Evolutionary conservation across 768 basidiomycete genomes (phyloP).

Genomic region (Boletus subparvulus): DNA sequence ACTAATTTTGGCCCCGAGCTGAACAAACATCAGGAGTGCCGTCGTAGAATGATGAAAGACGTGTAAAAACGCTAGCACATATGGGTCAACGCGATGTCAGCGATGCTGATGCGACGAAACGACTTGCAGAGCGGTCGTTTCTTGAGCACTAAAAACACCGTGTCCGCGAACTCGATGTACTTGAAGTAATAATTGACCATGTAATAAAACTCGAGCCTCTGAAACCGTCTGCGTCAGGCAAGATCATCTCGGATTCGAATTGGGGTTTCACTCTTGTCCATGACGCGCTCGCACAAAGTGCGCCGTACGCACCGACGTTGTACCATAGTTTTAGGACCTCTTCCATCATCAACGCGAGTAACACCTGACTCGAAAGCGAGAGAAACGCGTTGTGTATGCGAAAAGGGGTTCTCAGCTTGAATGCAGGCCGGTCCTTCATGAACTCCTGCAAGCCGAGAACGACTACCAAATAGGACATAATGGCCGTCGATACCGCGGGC

Average conservation of each 20-base stretch:
- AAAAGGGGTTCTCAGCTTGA: slow-evolving; percentile 74
- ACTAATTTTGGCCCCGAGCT: slow-evolving; percentile 84
- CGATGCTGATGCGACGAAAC: neutral
- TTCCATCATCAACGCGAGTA: slow-evolving; percentile 80
- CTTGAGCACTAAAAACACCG: slow-evolving; percentile 93
- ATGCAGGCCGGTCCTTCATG: slow-evolving; percentile 73
- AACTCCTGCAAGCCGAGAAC: slow-evolving; percentile 79
- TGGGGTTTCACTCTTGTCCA: slow-evolving; percentile 76
- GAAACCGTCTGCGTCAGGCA: slow-evolving; percentile 7
- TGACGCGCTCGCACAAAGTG: slow-evolving; percentile 67
- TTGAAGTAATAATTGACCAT: slow-evolving; percentile 98
- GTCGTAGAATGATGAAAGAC: slow-evolving; percentile 98
- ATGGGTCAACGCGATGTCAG: neutral
- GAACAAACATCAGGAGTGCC: slow-evolving; percentile 87
- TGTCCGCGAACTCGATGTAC: slow-evolving; percentile 92
- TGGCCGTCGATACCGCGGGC: slow-evolving; percentile 62
- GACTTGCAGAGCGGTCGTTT: slow-evolving; percentile 90
- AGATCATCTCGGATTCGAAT: neutral
- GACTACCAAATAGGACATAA: slow-evolving; percentile 76
- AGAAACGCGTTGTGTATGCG: slow-evolving; percentile 86
- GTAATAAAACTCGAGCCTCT: slow-evolving; percentile 93
- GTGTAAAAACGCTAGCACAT: slow-evolving; percentile 79
- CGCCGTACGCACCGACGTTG: slow-evolving; percentile 68
- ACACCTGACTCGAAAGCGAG: slow-evolving; percentile 72
- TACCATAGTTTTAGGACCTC: slow-evolving; percentile 77